Evolutionary conservation across 2,329 filamentous ascomycete genomes (phyloP).

Genomic region (Fusarium nematophilum): DNA sequence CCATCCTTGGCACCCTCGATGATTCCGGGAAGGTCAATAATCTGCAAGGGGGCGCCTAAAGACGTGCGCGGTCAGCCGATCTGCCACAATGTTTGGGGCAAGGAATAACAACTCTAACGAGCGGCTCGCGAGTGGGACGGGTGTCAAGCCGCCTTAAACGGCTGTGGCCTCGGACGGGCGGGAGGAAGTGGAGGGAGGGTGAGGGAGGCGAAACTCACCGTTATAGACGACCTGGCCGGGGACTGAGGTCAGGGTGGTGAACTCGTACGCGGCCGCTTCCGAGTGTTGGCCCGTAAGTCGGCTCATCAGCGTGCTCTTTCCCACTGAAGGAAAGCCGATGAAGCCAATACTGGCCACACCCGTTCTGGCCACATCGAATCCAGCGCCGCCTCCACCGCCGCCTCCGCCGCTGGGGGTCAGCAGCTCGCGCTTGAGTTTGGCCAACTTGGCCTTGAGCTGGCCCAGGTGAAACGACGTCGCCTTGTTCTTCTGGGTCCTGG

Average conservation of each 20-base stretch:
- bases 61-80: conserved; percentile 34
- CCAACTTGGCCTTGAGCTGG: conserved; percentile 97
- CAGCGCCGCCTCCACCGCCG: conserved; percentile 80
- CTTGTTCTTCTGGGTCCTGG: conserved; percentile 97
- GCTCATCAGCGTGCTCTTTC: conserved; percentile 98
- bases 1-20: conserved; percentile 99
- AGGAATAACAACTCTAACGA: conserved; percentile 4
- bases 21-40: conserved; percentile 98
- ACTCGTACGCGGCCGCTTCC: conserved; percentile 97
- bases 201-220: conserved; percentile 57
- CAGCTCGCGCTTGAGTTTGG: conserved; percentile 96
- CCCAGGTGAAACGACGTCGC: conserved; percentile 92
- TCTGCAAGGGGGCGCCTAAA: conserved; percentile 89
- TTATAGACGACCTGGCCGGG: conserved; percentile 97
- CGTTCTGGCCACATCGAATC: conserved; percentile 97
- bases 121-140: conserved; percentile 22
- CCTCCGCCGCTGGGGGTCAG: conserved; percentile 87
- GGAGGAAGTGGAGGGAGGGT: conserved; percentile 11
- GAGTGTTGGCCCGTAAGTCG: conserved; percentile 95
- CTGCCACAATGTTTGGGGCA: conserved; percentile 21
- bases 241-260: conserved; percentile 97
- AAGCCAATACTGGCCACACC: conserved; percentile 98
- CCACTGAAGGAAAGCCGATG: conserved; percentile 97
- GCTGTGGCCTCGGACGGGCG: conserved; percentile 24
- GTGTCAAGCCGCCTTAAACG: conserved; percentile 29